Evolutionary conservation across 805 yeast genomes (phyloP).

Genomic region (Nematodospora valgi): DNA sequence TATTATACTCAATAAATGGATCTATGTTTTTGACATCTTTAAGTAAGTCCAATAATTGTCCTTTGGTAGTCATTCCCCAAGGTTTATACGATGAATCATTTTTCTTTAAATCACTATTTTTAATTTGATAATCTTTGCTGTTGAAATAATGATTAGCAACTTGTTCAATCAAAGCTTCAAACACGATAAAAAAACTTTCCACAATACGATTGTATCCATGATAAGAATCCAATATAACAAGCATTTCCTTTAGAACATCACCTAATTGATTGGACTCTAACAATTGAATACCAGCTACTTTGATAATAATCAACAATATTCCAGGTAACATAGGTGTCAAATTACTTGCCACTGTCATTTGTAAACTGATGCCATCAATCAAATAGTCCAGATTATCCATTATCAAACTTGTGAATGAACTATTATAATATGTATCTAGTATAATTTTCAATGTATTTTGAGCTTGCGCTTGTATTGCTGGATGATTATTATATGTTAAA

Average conservation of each 20-base stretch:
- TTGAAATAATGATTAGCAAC: constrained; percentile 12
- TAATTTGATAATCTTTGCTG: constrained; percentile 1
- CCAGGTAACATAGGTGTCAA: constrained; percentile 73
- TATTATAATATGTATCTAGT: constrained; percentile 44
- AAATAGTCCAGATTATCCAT: constrained; percentile 74
- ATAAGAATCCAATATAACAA: constrained; percentile 74
- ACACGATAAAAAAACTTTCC: constrained; percentile 70
- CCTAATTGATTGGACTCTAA: constrained; percentile 54
- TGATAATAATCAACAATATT: constrained; percentile 64
- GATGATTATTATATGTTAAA: constrained; percentile 51
- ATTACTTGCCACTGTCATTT: constrained; percentile 59
- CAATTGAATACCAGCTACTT: constrained; percentile 65
- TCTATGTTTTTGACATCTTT: constrained; percentile 19
- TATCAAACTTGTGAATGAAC: constrained; percentile 55
- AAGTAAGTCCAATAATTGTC: constrained; percentile 44
- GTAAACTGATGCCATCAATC: constrained; percentile 71
- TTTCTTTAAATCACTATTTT: constrained; percentile 1
- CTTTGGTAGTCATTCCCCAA: constrained; percentile 54
- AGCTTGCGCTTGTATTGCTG: constrained; percentile 54
- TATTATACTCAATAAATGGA: constrained; percentile 28
- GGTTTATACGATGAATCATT: constrained; percentile 38
- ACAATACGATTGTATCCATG: constrained; percentile 77
- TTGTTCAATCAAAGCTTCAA: constrained; percentile 56
- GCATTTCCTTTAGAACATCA: constrained; percentile 73
- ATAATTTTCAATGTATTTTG: constrained; percentile 47